Base-by-base conservation (phyloP, 495 filamentous ascomycete species). In the Daldinia loculata region DNA sequence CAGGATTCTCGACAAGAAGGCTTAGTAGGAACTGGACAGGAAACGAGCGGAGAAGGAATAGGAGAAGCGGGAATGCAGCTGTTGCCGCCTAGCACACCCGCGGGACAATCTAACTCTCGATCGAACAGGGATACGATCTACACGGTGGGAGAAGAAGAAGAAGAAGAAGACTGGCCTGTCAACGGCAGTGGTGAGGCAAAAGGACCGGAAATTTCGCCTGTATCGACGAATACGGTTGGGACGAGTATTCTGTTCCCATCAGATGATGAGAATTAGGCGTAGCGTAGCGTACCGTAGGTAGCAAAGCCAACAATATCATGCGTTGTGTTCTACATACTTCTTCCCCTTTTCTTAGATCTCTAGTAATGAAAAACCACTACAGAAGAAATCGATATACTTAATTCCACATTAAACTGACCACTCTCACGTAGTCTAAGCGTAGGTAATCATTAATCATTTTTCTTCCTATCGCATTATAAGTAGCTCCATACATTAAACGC, bases 221-320 rank as follows among this genome's bases (percentile, higher is more conserved):
- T n/a, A 6, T 72, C 70, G 9, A 3, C 12, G 22, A 61, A 29
- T 26, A 67, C 64, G 7, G 30, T 68, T 0, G 29, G 55, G 19
- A 67, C 70, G n/a, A 72, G 70, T 12, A 64, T 72, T 17, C 34
- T 72, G 3, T 72, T 72, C 43, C 70, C 70, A 1, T 30, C 19
- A 14, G 64, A 68, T 12, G 70, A 72, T 5, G 70, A 72, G 32
- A 6, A 59, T 4, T 6, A 39, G 36, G 7, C 14, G 38, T 30
- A 12, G 19, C 11, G 32, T 17, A 56, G 8, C 17, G 43, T 48
- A 36, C 11, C 32, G 48, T 51, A 32, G 30, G n/a, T 34, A 36
- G 7, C 32, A 14, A 27, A 30, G 29, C 7, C 7, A 29, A 30
- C 0, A 36, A 36, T 36, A 12, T 14, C 34, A 36, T 36, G 34